These are phyloP conservation scores for Periconia sp. DNA, from an alignment of 2,329 filamentous ascomycete species.

Conservation along the genomic window DNA sequence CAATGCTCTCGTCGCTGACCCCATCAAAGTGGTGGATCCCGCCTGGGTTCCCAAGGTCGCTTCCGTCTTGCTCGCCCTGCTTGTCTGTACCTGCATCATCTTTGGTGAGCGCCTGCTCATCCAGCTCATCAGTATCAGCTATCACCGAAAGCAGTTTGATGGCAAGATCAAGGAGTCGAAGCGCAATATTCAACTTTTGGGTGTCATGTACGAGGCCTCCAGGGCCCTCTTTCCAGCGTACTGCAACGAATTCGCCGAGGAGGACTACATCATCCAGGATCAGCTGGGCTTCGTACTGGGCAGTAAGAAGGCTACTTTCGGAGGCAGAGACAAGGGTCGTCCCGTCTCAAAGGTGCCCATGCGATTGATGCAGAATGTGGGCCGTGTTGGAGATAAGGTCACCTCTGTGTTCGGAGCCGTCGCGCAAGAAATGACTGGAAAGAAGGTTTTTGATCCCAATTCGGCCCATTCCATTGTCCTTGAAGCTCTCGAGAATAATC, in stretches of 20 bases:
- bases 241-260: conserved; percentile 84
- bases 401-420: conserved; percentile 89
- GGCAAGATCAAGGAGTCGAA: conserved; percentile 87
- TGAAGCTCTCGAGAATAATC: conserved; percentile 81
- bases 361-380: conserved; percentile 69
- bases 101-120: conserved; percentile 78
- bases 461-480: conserved; percentile 87
- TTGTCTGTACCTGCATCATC: conserved; percentile 70
- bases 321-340: conserved; percentile 44
- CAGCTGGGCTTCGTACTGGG: conserved; percentile 63
- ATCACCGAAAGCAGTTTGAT: conserved; percentile 82
- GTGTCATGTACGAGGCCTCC: conserved; percentile 87
- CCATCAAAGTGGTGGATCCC: conserved; percentile 1
- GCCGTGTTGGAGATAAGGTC: conserved; percentile 87
- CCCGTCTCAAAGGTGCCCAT: conserved; percentile 74
- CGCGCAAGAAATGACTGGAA: conserved; percentile 91
- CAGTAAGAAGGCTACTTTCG: conserved; percentile 53
- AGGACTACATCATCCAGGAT: conserved; percentile 90
- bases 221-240: conserved; percentile 88
- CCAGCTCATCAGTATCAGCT: conserved; percentile 81
- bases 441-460: conserved; percentile 91
- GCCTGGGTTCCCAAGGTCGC: conserved; percentile 60
- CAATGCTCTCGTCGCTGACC: conserved; percentile 34
- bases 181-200: conserved; percentile 77
- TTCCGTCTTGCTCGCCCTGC: conserved; percentile 65